phyloP scores from a whole-genome alignment of 169 alveolate genomes.

The Plasmodium adleri region DNA sequence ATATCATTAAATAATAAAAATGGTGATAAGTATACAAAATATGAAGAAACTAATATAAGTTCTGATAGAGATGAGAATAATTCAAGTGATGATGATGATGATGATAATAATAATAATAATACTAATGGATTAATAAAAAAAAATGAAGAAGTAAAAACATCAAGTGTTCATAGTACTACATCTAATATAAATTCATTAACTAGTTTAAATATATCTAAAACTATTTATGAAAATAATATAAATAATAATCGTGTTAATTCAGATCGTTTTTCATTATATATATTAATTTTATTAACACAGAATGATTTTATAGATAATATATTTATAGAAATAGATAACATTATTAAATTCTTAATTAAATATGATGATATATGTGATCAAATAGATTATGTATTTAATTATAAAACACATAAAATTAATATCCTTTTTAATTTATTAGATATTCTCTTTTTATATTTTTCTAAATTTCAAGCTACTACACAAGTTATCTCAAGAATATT shows the following conservation, averaged over 20 bases:
- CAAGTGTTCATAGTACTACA: conserved; percentile 36
- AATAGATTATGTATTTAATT: conserved; percentile 38
- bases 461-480: conserved; percentile 64
- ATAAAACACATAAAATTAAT: conserved; percentile 64
- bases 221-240: neutral
- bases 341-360: conserved; percentile 52
- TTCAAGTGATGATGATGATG: conserved; percentile 9
- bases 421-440: conserved; percentile 61
- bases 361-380: conserved; percentile 42
- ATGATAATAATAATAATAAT: neutral
- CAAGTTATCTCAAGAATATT: conserved; percentile 17
- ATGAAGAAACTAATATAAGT: neutral
- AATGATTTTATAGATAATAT: conserved; percentile 60
- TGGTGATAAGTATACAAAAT: neutral
- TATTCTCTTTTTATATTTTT: conserved; percentile 54
- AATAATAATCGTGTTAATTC: conserved; percentile 29
- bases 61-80: neutral
- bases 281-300: conserved; percentile 34
- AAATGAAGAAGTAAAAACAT: conserved; percentile 31
- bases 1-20: neutral
- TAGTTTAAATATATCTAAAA: conserved; percentile 21
- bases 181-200: conserved; percentile 11
- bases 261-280: conserved; percentile 46
- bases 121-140: conserved; percentile 27
- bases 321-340: conserved; percentile 56